phyloP scores from a whole-genome alignment of 2,329 filamentous ascomycete genomes.

The Cercospora beticola region DNA sequence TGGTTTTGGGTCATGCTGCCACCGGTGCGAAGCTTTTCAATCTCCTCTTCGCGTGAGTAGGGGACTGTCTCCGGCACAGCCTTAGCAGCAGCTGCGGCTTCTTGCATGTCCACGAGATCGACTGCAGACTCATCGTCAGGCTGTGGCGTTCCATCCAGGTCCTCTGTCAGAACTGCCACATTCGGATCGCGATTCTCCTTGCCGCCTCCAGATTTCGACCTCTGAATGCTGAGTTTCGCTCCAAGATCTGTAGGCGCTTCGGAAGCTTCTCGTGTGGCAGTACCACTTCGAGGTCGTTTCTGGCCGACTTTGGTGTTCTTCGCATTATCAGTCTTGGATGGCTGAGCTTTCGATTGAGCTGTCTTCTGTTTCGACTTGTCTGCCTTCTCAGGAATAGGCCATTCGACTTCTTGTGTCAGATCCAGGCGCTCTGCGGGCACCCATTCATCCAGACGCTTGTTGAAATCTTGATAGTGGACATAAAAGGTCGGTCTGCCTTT shows the following conservation, averaged over 20 bases:
- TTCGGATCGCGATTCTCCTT: constrained; percentile 59
- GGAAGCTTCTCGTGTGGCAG: constrained; percentile 44
- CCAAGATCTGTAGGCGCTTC: constrained; percentile 50
- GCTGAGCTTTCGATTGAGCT: constrained; percentile 40
- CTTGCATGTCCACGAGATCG: constrained; percentile 54
- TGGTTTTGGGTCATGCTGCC: constrained; percentile 99
- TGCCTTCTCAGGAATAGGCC: constrained; percentile 86
- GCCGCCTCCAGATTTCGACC: constrained; percentile 55
- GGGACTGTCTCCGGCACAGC: constrained; percentile 48
- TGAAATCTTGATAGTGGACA: constrained; percentile 98
- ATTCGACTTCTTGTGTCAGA: constrained; percentile 87
- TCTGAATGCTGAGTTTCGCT: constrained; percentile 48
- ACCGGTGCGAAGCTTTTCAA: constrained; percentile 89
- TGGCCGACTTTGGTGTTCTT: constrained; percentile 47
- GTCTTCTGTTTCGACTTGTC: constrained; percentile 75
- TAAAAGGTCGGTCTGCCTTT: constrained; percentile 89
- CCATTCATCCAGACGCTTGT: constrained; percentile 89
- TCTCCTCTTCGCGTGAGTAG: constrained; percentile 84
- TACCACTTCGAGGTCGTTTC: constrained; percentile 48
- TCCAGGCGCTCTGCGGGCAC: constrained; percentile 79
- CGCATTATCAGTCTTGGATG: constrained; percentile 34
- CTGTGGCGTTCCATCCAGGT: constrained; percentile 50
- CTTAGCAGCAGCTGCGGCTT: constrained; percentile 55
- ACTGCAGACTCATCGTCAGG: constrained; percentile 54
- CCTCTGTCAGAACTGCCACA: constrained; percentile 47